A percentile compares a stretch with the other conserved stretches of the same genome.
phyloP scores from a whole-genome alignment of 495 filamentous ascomycete genomes.

The Talaromyces stipitatus region DNA sequence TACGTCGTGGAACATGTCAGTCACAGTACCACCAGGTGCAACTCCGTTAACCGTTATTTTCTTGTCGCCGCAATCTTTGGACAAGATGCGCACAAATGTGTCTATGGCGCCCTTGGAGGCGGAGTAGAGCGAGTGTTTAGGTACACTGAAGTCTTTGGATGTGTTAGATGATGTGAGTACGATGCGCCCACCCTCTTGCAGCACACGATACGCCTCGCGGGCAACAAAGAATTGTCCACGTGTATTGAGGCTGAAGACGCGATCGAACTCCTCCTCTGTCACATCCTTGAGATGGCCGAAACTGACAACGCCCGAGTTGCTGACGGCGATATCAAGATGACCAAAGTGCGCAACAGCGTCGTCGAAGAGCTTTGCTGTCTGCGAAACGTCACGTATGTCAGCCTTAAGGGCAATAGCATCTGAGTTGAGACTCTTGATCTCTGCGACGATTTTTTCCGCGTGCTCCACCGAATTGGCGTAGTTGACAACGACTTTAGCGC shows the following conservation, averaged over 20 bases:
- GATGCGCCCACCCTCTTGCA: no score
- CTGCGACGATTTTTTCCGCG: no score
- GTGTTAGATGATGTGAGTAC: constrained; percentile 34
- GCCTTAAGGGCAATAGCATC: no score
- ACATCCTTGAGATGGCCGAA: no score
- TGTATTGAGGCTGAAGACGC: constrained; percentile 68
- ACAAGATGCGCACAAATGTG: constrained; percentile 47
- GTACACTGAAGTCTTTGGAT: constrained; percentile 53
- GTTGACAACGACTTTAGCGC: no score
- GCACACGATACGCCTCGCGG: constrained; percentile 34
- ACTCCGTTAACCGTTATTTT: constrained; percentile 61
- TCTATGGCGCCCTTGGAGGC: constrained; percentile 52
- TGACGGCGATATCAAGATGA: no score
- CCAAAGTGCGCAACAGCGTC: no score
- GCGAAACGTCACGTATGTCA: no score
- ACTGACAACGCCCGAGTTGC: no score
- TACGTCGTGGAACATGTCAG: constrained; percentile 64
- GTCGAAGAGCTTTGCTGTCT: no score
- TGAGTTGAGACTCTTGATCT: no score
- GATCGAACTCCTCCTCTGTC: constrained; percentile 55
- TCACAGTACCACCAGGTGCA: constrained; percentile 59
- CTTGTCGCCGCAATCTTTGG: constrained; percentile 40
- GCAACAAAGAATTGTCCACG: constrained; percentile 80
- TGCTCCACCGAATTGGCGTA: no score
- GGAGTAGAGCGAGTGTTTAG: constrained; percentile 54